phyloP scores from a whole-genome alignment of 768 basidiomycete species.

The Chalciporus piperatus region DNA sequence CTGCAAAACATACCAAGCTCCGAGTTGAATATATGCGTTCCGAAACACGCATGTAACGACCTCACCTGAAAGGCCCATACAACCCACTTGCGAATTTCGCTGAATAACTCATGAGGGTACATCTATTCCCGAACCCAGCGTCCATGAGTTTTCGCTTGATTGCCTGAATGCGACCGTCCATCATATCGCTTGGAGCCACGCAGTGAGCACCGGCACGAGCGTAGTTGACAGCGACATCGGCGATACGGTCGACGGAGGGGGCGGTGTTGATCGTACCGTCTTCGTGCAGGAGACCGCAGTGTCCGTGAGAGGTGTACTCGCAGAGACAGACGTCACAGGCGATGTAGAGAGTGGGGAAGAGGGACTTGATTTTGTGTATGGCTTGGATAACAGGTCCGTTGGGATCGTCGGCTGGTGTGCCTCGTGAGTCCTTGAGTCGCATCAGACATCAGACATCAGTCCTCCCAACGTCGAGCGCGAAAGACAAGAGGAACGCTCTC shows the following conservation, averaged over 20 bases:
- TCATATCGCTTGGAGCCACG: slow-evolving; percentile 99
- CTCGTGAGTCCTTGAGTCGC: slow-evolving; percentile 62
- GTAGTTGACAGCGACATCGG: slow-evolving; percentile 88
- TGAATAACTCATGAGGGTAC: slow-evolving; percentile 93
- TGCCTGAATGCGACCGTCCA: slow-evolving; percentile 90
- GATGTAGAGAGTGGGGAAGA: slow-evolving; percentile 86
- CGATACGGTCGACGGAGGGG: slow-evolving; percentile 84
- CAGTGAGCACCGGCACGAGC: slow-evolving; percentile 96
- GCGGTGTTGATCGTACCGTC: slow-evolving; percentile 78
- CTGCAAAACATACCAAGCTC: slow-evolving; percentile 37
- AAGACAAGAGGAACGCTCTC: background rate
- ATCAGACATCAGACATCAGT: background rate
- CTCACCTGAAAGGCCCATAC: slow-evolving; percentile 94
- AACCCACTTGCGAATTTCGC: slow-evolving; percentile 96
- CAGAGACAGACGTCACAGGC: slow-evolving; percentile 98
- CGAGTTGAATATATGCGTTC: background rate
- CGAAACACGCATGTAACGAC: background rate
- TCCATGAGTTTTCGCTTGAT: slow-evolving; percentile 89
- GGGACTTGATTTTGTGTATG: slow-evolving; percentile 69
- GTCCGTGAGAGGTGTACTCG: slow-evolving; percentile 98
- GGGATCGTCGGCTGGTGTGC: slow-evolving; percentile 88
- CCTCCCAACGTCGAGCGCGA: too few species aligned
- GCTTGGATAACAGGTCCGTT: slow-evolving; percentile 91
- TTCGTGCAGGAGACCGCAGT: slow-evolving; percentile 78
- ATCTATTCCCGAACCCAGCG: slow-evolving; percentile 80